These are phyloP conservation scores for Piloderma croceum DNA, from an alignment of 768 basidiomycete species.

Conservation along the genomic window DNA sequence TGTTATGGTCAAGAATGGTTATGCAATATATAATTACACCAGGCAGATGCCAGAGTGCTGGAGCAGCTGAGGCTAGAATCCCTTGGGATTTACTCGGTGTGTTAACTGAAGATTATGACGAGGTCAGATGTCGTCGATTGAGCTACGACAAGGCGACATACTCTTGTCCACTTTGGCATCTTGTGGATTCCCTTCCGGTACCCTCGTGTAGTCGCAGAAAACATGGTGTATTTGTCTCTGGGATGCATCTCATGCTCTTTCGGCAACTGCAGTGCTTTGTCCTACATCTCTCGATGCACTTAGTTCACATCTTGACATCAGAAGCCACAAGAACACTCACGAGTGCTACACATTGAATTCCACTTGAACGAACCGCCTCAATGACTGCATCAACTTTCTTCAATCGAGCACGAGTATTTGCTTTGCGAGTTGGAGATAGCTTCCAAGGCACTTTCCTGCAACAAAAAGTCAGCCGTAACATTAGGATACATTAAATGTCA, in stretches of 20 bases:
- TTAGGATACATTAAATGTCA: background rate
- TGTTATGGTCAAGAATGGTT: too few relatives aligned
- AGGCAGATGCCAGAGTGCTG: too few relatives aligned
- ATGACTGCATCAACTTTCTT: conserved; percentile 94
- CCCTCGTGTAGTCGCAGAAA: conserved; percentile 58
- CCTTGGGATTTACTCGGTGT: conserved; percentile 81
- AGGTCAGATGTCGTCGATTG: conserved; percentile 4
- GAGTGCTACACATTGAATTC: conserved; percentile 69
- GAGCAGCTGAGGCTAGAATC: conserved; percentile 76
- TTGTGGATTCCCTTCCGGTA: conserved; percentile 96
- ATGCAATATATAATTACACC: too few relatives aligned
- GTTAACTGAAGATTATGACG: conserved; percentile 53
- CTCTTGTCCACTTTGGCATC: conserved; percentile 95
- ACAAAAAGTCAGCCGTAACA: background rate
- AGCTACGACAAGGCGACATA: conserved; percentile 31
- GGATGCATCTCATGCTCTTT: conserved; percentile 92
- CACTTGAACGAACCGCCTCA: conserved; percentile 76
- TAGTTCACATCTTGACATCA: conserved; percentile 1
- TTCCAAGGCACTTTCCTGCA: conserved; percentile 93
- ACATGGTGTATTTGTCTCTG: conserved; percentile 93
- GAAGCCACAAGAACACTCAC: conserved; percentile 41
- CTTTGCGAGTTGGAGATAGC: conserved; percentile 85
- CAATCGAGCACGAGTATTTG: conserved; percentile 81
- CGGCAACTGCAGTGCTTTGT: conserved; percentile 73
- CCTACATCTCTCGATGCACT: conserved; percentile 36